phyloP scores from a whole-genome alignment of 2,329 filamentous ascomycete species.

The Zymoseptoria ardabiliae region DNA sequence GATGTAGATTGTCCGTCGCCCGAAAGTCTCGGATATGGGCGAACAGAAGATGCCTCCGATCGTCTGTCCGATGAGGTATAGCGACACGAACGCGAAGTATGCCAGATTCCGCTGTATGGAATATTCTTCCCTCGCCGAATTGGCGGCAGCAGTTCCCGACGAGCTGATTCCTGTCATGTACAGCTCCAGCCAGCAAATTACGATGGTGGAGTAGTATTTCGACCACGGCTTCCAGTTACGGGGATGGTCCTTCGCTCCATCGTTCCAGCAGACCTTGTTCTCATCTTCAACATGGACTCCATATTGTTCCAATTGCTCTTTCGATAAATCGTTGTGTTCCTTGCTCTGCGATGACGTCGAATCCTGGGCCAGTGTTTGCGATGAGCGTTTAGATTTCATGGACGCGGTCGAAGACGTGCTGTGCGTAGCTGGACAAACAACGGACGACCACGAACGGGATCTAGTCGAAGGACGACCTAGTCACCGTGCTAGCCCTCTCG shows the following conservation, averaged over 20 bases:
- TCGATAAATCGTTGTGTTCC: not conserved
- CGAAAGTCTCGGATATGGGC: constrained; percentile 33
- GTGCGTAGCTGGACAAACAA: not conserved
- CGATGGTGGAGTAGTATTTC: constrained; percentile 11
- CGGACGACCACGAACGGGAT: not conserved
- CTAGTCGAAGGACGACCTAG: not conserved
- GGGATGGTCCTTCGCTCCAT: constrained; percentile 10
- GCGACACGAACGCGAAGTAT: constrained; percentile 16
- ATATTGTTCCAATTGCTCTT: not conserved
- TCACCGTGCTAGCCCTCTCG: not conserved
- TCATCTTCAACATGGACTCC: constrained; percentile 11
- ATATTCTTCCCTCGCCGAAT: constrained; percentile 11
- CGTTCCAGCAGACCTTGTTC: constrained; percentile 12
- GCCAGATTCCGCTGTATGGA: constrained; percentile 10
- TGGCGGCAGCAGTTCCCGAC: constrained; percentile 13
- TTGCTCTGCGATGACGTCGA: not conserved
- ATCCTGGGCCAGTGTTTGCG: not conserved
- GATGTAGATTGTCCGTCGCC: constrained; percentile 31
- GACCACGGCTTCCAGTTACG: constrained; percentile 8
- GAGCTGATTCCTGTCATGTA: constrained; percentile 19
- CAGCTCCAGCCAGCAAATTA: constrained; percentile 15
- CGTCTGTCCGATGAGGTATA: constrained; percentile 30
- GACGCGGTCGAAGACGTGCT: not conserved
- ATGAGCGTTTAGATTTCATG: not conserved
- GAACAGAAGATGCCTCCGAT: constrained; percentile 32